phyloP scores from a whole-genome alignment of 2,329 filamentous ascomycete genomes.

The Tetracladium maxilliforme region DNA sequence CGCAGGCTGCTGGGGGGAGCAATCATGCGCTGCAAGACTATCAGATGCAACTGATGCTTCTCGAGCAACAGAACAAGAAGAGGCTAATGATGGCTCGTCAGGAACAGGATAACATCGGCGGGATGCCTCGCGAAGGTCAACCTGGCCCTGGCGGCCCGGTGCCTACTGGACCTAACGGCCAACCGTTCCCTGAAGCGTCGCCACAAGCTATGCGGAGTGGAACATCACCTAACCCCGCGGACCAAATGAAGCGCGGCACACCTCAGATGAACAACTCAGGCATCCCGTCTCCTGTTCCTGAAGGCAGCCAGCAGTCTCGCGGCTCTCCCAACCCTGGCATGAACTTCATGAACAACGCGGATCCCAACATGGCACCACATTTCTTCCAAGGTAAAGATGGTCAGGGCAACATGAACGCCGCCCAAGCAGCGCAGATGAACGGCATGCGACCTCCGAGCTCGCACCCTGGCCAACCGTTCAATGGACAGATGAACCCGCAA shows the following conservation, averaged over 20 bases:
- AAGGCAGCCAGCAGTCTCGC: slow-evolving; percentile 53
- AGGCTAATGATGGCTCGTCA: slow-evolving; percentile 70
- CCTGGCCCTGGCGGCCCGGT: slow-evolving; percentile 35
- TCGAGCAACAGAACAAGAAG: slow-evolving; percentile 83
- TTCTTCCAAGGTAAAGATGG: slow-evolving; percentile 39
- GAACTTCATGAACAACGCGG: slow-evolving; percentile 51
- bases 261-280: slow-evolving; percentile 57
- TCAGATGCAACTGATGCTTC: slow-evolving; percentile 77
- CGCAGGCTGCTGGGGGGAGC: slow-evolving; percentile 26
- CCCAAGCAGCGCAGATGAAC: slow-evolving; percentile 46
- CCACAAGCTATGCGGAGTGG: slow-evolving; percentile 53
- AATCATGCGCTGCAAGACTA: slow-evolving; percentile 79
- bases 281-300: slow-evolving; percentile 58
- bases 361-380: slow-evolving; percentile 42
- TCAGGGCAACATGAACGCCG: slow-evolving; percentile 37
- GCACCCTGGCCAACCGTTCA: slow-evolving; percentile 43
- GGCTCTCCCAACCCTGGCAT: slow-evolving; percentile 48
- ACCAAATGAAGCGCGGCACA: slow-evolving; percentile 67
- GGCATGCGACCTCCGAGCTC: slow-evolving; percentile 55
- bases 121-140: slow-evolving; percentile 32
- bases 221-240: slow-evolving; percentile 62
- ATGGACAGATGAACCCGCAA: slow-evolving; percentile 30
- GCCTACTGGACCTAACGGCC: slow-evolving; percentile 39
- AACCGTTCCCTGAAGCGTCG: slow-evolving; percentile 49
- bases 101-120: slow-evolving; percentile 53